phyloP scores from a whole-genome alignment of 306 rosid genomes.

The Rosa persica region DNA sequence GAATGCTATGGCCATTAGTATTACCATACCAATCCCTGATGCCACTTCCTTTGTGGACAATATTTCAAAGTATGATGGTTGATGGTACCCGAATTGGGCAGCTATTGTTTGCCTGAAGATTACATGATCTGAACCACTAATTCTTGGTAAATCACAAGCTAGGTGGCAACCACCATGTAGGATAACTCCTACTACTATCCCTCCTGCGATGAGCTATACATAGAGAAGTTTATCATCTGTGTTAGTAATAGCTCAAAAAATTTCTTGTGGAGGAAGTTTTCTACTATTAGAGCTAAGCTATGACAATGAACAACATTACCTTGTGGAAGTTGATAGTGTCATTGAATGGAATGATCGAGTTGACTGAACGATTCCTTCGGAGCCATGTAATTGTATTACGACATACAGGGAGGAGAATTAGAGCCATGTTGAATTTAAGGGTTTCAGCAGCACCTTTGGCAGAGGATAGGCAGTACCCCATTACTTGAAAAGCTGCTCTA shows the following conservation, averaged over 20 bases:
- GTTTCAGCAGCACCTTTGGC: conserved; percentile 94
- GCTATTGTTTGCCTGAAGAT: conserved; percentile 66
- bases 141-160: conserved; percentile 91
- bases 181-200: conserved; percentile 76
- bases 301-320: conserved; percentile 29
- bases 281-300: not conserved
- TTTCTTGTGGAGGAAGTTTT: not conserved
- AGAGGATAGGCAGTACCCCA: conserved; percentile 85
- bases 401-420: conserved; percentile 75
- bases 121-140: conserved; percentile 49
- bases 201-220: conserved; percentile 72
- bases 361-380: conserved; percentile 45
- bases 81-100: conserved; percentile 54
- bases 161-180: conserved; percentile 86
- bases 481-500: conserved; percentile 66
- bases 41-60: conserved; percentile 65
- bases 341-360: conserved; percentile 63
- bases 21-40: conserved; percentile 68
- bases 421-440: conserved; percentile 83
- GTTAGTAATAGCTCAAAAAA: not conserved
- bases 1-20: conserved; percentile 74
- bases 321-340: conserved; percentile 82
- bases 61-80: conserved; percentile 67
- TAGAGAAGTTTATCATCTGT: not conserved
- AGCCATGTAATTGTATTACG: conserved; percentile 78